Evolutionary conservation across 2,329 filamentous ascomycete genomes (phyloP), one percentile per base, ranked within the genome.

Genomic region (Curvularia verruculosa): DNA sequence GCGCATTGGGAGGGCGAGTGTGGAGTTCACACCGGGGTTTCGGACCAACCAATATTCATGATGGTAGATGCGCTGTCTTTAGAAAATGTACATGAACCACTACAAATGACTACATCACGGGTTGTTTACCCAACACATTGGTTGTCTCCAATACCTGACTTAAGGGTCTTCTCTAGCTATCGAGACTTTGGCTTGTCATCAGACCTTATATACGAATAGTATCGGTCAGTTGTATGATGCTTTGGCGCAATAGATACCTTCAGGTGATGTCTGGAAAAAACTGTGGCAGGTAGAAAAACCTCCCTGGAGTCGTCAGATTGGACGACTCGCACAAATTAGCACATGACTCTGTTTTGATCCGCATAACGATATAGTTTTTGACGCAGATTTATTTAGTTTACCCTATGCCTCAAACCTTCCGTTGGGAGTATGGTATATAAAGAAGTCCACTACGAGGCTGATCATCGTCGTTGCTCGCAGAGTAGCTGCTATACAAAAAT

Each of bases 101-200:
- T 12, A n/a, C 41, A n/a, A 9, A 12, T 12, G 29, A 12, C 12
- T 9, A 7, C 8, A 7, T 29, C 9, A 18, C 41, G 6, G 5
- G 15, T 18, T 18, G 7, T 44, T 44, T n/a, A 15, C 13, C n/a
- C 23, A 15, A 44, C 4, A 10, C 9, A 5, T 28, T n/a, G n/a
- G 28, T 6, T 26, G 4, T 48, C 18, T 4, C 28, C 15, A 3
- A n/a, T 6, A 13, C n/a, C 2, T 0, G 10, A 48, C 19, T 18
- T 7, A 28, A 19, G 8, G 19, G 15, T 28, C 13, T 4, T 10
- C 6, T 19, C 15, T n/a, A 3, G 15, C 10, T 19, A n/a, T 56
- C 1, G 57, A 59, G 40, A 52, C 57, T 9, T 12, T 31, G 24
- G 29, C 57, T 3, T 59, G 53, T 36, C 26, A n/a, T 7, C 57